Conservation (phyloP, 164 flowering plant genomes). For the Vitis rotundifolia region DNA sequence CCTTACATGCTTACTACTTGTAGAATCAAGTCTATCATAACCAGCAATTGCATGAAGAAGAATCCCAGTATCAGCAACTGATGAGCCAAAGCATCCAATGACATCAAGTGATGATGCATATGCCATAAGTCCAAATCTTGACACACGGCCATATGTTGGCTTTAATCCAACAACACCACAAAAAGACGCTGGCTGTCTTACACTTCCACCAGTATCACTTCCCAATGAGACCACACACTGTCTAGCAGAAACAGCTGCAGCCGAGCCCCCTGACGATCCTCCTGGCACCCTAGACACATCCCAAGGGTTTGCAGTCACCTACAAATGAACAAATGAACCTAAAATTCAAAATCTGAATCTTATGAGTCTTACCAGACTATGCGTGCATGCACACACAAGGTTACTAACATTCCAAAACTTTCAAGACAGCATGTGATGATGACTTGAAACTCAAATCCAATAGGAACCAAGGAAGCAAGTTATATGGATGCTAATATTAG, state of each 20-base stretch:
- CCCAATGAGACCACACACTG: slow-evolving; percentile 92
- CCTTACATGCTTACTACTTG: slow-evolving; percentile 78
- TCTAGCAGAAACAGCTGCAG: slow-evolving; percentile 97
- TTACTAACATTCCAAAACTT: no score
- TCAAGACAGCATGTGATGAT: no score
- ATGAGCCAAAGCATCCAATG: slow-evolving; percentile 90
- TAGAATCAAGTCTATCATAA: slow-evolving; percentile 83
- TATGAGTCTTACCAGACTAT: background rate
- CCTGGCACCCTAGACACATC: slow-evolving; percentile 89
- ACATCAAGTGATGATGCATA: slow-evolving; percentile 97
- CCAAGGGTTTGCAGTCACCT: slow-evolving; percentile 99
- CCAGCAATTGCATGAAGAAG: slow-evolving; percentile 85
- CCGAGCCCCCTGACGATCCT: slow-evolving; percentile 98
- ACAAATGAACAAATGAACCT: slow-evolving; percentile 34
- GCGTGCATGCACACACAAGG: no score
- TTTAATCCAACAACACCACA: slow-evolving; percentile 98
- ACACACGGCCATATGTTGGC: slow-evolving; percentile 97
- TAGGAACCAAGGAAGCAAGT: no score
- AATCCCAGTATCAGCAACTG: slow-evolving; percentile 87
- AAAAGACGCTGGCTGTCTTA: slow-evolving; percentile 97
- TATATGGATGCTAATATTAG: no score
- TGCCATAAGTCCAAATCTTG: slow-evolving; percentile 98
- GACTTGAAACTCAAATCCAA: no score
- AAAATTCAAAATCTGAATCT: background rate
- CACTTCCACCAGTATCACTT: slow-evolving; percentile 99